These are phyloP conservation scores for Colletotrichum endophyticum DNA, from an alignment of 2,329 filamentous ascomycete species.

Conservation along the genomic window DNA sequence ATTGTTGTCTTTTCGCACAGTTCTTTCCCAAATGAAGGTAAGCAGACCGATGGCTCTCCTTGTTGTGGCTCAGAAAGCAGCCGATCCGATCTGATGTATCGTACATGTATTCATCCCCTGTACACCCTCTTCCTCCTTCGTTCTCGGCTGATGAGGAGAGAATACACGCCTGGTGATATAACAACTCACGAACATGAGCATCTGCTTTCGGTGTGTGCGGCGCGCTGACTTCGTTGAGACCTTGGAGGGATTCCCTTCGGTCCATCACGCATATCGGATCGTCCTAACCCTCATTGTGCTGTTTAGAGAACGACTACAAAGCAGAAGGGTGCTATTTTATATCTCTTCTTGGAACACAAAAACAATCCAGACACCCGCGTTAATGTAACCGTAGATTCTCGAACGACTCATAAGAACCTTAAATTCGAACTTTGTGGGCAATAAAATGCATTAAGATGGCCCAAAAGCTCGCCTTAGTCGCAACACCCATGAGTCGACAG, in stretches of 20 bases:
- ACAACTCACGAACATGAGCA: not conserved
- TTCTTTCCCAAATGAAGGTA: not conserved
- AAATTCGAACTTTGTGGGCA: no score
- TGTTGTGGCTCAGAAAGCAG: not conserved
- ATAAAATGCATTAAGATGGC: no score
- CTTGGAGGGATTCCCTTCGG: not conserved
- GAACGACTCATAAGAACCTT: no score
- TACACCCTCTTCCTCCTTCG: not conserved
- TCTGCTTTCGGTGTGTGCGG: not conserved
- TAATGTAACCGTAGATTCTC: no score
- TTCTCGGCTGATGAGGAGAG: not conserved
- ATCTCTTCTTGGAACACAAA: not conserved
- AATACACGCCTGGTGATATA: not conserved
- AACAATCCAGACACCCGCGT: no score
- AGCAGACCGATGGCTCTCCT: not conserved
- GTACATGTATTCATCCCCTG: accelerated
- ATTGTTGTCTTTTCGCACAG: not conserved
- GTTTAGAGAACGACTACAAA: not conserved
- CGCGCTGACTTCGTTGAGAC: accelerated
- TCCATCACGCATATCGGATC: no score
- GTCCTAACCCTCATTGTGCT: not conserved
- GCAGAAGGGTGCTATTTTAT: not conserved
- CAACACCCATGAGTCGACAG: no score
- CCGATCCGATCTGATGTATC: not conserved
- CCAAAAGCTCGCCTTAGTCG: no score